Percentiles rank a stretch among this genome's conserved stretches.
Conservation (phyloP, 192 early-diverging fungal genomes). For the Coemansia sp. region DNA sequence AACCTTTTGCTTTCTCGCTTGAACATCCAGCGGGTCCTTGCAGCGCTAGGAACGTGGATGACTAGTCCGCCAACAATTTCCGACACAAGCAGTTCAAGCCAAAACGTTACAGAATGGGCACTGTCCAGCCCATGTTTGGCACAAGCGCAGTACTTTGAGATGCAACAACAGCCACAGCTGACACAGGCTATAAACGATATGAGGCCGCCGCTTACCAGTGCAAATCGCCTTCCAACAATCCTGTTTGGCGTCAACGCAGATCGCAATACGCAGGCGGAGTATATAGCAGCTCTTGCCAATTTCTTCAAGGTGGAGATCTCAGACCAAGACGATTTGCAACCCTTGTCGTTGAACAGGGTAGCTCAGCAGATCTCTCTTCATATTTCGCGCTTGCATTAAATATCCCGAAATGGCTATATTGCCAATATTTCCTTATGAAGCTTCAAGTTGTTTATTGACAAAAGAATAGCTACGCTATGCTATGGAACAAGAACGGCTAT, state of each 20-base stretch:
- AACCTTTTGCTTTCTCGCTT: neutral
- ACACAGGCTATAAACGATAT: neutral
- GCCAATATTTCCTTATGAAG: neutral
- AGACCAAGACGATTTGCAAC: conserved; percentile 4
- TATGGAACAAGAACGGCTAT: neutral
- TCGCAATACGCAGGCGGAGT: neutral
- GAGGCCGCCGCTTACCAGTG: neutral
- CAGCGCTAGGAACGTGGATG: conserved; percentile 25
- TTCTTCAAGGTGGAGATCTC: conserved; percentile 11
- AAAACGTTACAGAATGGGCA: conserved; percentile 22
- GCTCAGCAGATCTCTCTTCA: conserved; percentile 20
- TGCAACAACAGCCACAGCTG: conserved; percentile 6
- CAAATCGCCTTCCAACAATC: conserved; percentile 9
- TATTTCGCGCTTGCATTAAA: conserved; percentile 5
- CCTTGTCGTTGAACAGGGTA: conserved; percentile 4
- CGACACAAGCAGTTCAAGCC: conserved; percentile 2
- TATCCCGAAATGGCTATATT: neutral
- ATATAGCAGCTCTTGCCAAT: neutral
- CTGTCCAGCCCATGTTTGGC: conserved; percentile 17
- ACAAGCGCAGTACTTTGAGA: conserved; percentile 38
- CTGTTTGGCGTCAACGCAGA: conserved; percentile 19
- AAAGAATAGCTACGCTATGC: conserved; percentile 2
- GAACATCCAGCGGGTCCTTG: conserved; percentile 18
- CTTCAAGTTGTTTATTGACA: neutral
- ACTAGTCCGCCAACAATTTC: conserved; percentile 3